Conservation (phyloP, 2,329 filamentous ascomycete species). For the Endoconidiophora laricicola region DNA sequence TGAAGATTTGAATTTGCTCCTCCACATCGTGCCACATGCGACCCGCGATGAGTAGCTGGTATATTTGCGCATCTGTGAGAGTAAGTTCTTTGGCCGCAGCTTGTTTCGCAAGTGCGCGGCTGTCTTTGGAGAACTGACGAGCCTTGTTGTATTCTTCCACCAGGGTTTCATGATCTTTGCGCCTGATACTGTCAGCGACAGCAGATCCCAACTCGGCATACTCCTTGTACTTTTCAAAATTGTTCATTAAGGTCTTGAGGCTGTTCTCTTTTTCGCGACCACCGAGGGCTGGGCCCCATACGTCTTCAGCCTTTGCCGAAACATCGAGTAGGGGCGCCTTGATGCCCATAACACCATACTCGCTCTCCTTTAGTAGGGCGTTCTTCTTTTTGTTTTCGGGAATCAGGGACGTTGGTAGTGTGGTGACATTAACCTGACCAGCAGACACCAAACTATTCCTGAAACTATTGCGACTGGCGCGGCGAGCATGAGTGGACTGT, state of each 20-base stretch:
- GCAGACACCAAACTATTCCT: slow-evolving; percentile 18
- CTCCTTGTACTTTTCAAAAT: slow-evolving; percentile 63
- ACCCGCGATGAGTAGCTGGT: slow-evolving; percentile 73
- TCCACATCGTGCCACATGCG: slow-evolving; percentile 94
- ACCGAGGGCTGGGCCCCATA: slow-evolving; percentile 88
- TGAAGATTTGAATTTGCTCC: slow-evolving; percentile 71
- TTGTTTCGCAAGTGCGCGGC: slow-evolving; percentile 47
- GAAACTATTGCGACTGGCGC: slow-evolving; percentile 12
- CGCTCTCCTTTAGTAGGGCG: slow-evolving; percentile 78
- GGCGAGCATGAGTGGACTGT: slow-evolving; percentile 31
- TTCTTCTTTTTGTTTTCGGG: slow-evolving; percentile 62
- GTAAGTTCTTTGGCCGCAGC: slow-evolving; percentile 29
- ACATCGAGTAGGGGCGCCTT: slow-evolving; percentile 78
- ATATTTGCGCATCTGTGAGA: slow-evolving; percentile 62
- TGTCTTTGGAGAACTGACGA: slow-evolving; percentile 65
- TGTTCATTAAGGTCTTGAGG: slow-evolving; percentile 58
- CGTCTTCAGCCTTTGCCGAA: slow-evolving; percentile 84
- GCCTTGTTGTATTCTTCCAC: slow-evolving; percentile 77
- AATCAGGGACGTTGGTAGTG: slow-evolving; percentile 17
- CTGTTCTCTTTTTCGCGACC: slow-evolving; percentile 83
- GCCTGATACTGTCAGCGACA: slow-evolving; percentile 70
- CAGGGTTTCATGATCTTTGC: slow-evolving; percentile 75
- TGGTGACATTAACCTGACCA: slow-evolving; percentile 19
- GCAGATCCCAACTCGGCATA: slow-evolving; percentile 66
- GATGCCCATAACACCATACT: slow-evolving; percentile 77